These are phyloP conservation scores for Cyberlindnera suaveolens DNA, from an alignment of 805 yeast genomes.

Conservation along the genomic window DNA sequence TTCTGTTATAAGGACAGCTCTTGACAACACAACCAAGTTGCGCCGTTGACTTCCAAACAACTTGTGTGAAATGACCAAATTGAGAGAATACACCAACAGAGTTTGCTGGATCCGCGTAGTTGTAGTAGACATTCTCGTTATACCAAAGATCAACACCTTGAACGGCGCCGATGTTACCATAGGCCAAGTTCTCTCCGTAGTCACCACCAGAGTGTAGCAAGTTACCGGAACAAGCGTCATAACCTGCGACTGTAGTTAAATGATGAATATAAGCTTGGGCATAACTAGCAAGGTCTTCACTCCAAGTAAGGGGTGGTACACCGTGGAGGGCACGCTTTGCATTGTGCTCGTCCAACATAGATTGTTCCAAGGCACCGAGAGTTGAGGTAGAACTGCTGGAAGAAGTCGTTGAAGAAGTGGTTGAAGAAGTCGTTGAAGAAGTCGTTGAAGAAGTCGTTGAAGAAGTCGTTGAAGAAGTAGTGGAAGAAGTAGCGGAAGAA, in stretches of 20 bases:
- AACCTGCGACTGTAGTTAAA: slow-evolving; percentile 26
- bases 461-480: slow-evolving; percentile 9
- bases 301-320: slow-evolving; percentile 44
- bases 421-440: slow-evolving; percentile 11
- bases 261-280: slow-evolving; percentile 45
- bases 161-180: slow-evolving; percentile 40
- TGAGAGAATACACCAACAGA: slow-evolving; percentile 39
- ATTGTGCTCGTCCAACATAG: slow-evolving; percentile 46
- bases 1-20: slow-evolving; percentile 26
- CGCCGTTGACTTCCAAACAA: slow-evolving; percentile 59
- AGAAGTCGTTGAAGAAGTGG: slow-evolving; percentile 14
- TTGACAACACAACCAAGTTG: slow-evolving; percentile 56
- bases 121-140: slow-evolving; percentile 51
- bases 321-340: slow-evolving; percentile 41
- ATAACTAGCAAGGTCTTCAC: slow-evolving; percentile 35
- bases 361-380: slow-evolving; percentile 28
- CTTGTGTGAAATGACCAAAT: slow-evolving; percentile 73
- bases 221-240: slow-evolving; percentile 53
- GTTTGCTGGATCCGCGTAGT: slow-evolving; percentile 39
- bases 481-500: slow-evolving; percentile 3
- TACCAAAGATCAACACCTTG: slow-evolving; percentile 69
- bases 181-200: slow-evolving; percentile 76
- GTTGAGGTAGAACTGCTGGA: slow-evolving; percentile 17
- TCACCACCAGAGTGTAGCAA: slow-evolving; percentile 46
- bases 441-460: slow-evolving; percentile 10